Evolutionary conservation across 2,329 filamentous ascomycete species (phyloP), one percentile per base, ranked within the genome.

Genomic region (Fusarium sp.): DNA sequence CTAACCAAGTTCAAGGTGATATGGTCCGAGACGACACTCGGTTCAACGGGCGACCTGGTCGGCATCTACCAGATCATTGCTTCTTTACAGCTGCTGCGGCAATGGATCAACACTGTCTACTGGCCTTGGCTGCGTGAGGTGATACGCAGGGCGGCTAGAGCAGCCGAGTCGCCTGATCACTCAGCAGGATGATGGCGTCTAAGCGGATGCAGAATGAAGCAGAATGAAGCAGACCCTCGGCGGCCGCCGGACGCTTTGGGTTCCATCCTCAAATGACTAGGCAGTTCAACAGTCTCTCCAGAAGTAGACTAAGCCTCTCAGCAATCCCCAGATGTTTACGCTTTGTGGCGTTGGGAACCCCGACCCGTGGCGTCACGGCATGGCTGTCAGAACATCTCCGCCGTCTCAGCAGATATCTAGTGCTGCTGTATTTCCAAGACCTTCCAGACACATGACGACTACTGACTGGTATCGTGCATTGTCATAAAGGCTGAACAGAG

Each of bases 41-140:
- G 35, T 15, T 51, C 42, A 10, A 46, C 36, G 3, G 32, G 48
- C 6, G 49, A 52, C 3, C 29, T 51, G 1, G 47, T 42, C n/a
- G 54, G 49, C 0, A 49, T 45, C 10, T 51, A 42, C 6, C 42
- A 47, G 9, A 64, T 61, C 11, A 23, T 48, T 13, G 37, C 44
- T 2, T 37, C 41, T 0, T 7, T 63, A 7, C 57, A 63, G 27
- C 23, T 50, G 17, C 27, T 59, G 9, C 39, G 39, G 4, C 25
- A 11, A 11, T 53, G 47, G 47, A 11, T 62, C 2, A 3, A 7
- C 7, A 4, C 14, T 0, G 44, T 31, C 1, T 46, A 35, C 19
- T 45, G 49, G 49, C 44, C 44, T 1, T 59, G 15, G 35, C 8
- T 55, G 7, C 29, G 33, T 7, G 10, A 13, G 5, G 21, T 36